Evolutionary conservation across 2,329 filamentous ascomycete genomes (phyloP), one percentile per base, ranked within the genome.

Genomic region (Penicillium freii): DNA sequence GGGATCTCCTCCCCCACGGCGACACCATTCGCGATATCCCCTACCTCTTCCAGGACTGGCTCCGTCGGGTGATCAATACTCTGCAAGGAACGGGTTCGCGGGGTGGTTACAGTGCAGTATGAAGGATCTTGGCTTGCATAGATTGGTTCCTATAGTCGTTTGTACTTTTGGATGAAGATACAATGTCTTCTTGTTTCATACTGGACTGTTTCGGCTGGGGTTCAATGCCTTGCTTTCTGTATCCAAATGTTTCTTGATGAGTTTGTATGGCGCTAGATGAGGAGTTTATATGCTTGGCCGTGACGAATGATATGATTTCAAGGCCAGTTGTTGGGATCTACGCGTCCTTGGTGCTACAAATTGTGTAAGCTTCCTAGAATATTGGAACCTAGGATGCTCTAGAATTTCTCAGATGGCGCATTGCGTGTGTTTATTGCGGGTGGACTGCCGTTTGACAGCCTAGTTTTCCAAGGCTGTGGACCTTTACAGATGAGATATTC

Each of bases 81-180:
- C 81, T 97, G 10, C 91, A 96, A 75, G 91, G 91, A 1, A 84
- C 87, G 43, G 90, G 91, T 8, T 89, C 87, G 58, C 86, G 94
- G 68, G 93, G 93, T 45, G 94, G 94, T 2, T 99, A 99, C 77
- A 96, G 91, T 69, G 94, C 94, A 45, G 93, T 99, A 64, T 96
- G 79, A 81, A 49, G 42, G 31, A 17, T 33, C 3, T n/a, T 34
- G n/a, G 23, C 13, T 13, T 21, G 27, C n/a, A 23, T 50, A n/a
- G n/a, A 44, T 42, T 36, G 44, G 19, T 21, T 47, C 40, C 39
- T 40, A 36, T 56, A 40, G 43, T 44, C 19, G 7, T 31, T 42
- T 57, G 38, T 57, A 54, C 33, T 54, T 57, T 48, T 57, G 55
- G 44, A 23, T 27, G 34, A 44, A 39, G 43, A 44, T 54, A 27